Conservation (phyloP, 768 basidiomycete genomes). For the Mycena maculata region DNA sequence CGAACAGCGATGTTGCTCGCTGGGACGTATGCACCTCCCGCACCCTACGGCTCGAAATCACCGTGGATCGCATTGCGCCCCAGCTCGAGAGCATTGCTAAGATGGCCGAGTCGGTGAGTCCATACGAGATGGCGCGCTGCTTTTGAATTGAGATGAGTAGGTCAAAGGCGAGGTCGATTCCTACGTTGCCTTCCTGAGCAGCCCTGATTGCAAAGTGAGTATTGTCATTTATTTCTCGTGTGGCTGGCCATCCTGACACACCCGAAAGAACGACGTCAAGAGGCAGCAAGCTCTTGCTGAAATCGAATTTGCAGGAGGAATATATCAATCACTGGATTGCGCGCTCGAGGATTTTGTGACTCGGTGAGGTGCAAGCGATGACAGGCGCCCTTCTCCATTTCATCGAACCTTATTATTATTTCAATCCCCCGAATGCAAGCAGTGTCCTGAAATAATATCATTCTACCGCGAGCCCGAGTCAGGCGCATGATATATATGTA, state of each 20-base stretch:
- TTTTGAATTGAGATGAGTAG: no score
- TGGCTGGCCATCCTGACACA: not conserved
- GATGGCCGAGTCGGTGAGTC: not conserved
- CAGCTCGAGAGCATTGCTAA: not conserved
- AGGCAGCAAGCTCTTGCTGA: not conserved
- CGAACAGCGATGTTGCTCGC: not conserved
- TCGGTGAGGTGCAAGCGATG: not conserved
- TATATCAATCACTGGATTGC: not conserved
- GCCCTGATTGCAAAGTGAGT: not conserved
- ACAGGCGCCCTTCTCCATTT: no score
- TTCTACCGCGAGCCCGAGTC: no score
- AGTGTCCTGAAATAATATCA: no score
- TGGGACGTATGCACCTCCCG: not conserved
- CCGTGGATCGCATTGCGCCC: not conserved
- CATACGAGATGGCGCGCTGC: no score
- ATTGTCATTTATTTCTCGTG: not conserved
- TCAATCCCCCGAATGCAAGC: no score
- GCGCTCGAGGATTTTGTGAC: not conserved
- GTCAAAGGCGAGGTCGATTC: not conserved
- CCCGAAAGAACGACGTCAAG: not conserved
- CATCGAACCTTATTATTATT: no score
- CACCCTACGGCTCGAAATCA: not conserved
- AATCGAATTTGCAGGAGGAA: not conserved
- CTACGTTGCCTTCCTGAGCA: not conserved
- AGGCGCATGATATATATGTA: no score